A percentile compares a stretch with the other conserved stretches of the same genome.
Evolutionary conservation across 257 asterid genomes (phyloP).

Genomic region (Solanum arcanum): DNA sequence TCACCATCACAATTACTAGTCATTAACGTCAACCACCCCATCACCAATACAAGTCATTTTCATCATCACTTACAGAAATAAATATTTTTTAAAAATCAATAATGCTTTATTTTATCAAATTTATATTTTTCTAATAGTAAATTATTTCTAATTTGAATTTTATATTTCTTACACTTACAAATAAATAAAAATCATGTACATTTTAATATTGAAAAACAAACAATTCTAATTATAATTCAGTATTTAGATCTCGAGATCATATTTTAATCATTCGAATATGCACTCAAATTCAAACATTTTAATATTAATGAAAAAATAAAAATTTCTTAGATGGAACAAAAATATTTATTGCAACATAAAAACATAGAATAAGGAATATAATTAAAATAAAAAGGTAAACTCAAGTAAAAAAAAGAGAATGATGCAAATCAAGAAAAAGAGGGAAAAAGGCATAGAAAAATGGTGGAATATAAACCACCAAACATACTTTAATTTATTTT

Average conservation of each 20-base stretch:
- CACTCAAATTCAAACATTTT: too few relatives aligned
- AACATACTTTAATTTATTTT: not conserved
- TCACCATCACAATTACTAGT: not conserved
- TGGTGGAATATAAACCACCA: not conserved
- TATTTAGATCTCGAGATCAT: too few relatives aligned
- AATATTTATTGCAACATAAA: not conserved
- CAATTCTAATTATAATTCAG: too few relatives aligned
- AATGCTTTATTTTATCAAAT: not conserved
- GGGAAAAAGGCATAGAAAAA: not conserved
- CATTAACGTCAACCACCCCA: not conserved
- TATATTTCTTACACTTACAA: too few relatives aligned
- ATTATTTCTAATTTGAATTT: too few relatives aligned
- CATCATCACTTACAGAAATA: too few relatives aligned
- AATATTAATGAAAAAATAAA: too few relatives aligned
- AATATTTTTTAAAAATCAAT: too few relatives aligned
- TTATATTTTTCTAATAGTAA: not conserved
- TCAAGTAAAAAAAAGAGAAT: not conserved
- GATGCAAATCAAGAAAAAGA: not conserved
- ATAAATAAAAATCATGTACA: not conserved
- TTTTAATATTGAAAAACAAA: too few relatives aligned
- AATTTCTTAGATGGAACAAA: not conserved
- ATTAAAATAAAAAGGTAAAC: not conserved
- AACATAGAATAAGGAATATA: not conserved
- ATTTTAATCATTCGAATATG: too few relatives aligned
- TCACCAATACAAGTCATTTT: too few relatives aligned